Evolutionary conservation across 768 basidiomycete species (phyloP), one percentile per base, ranked within the genome.

Genomic region (Rhizopogon vulgaris): DNA sequence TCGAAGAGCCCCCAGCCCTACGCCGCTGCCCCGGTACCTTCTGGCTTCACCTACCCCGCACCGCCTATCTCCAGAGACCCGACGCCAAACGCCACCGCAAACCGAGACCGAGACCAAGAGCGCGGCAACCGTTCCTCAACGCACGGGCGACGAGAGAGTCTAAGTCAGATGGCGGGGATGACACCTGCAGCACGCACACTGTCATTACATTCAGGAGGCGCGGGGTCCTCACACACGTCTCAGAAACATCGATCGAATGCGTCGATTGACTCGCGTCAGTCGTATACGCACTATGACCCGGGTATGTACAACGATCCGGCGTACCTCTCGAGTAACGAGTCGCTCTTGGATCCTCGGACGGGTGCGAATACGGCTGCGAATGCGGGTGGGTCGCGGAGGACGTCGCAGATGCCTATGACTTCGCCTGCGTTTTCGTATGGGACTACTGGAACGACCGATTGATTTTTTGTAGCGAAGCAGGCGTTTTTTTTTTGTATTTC

Each of bases 1-100:
- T 48, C 66, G 12, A 60, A 56, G 53, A 64, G 49, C 9, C 57
- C 64, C 2, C 49, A 58, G 14, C 53, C 60, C 3, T 68, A 68
- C 14, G 60, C 66, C 3, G 25, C 58, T 11, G 58, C 66, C 9
- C 58, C 66, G 7, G 58, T 62, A 7, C 66, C 66, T 30, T 14
- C 52, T 8, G 66, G 60, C 0, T 24, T 66, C 37, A 55, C 56
- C 2, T 68, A 68, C 28, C 63, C 66, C 6, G 60, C 51, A 0
- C 66, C 66, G 32, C 68, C 66, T 12, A 49, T 68, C 39, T 56
- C 62, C 15, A 67, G 66, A 22, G 59, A 60, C 0, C 56, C 58
- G n/a, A 14, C 50, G 4, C 62, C 54, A 47, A 54, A 42, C 2
- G 49, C 38, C 12, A 48, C 47, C 0, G 39, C 43, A 1, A 25